Evolutionary conservation across 371 early-diverging fungal species (phyloP).

Genomic region (Mucor lusitanicus): DNA sequence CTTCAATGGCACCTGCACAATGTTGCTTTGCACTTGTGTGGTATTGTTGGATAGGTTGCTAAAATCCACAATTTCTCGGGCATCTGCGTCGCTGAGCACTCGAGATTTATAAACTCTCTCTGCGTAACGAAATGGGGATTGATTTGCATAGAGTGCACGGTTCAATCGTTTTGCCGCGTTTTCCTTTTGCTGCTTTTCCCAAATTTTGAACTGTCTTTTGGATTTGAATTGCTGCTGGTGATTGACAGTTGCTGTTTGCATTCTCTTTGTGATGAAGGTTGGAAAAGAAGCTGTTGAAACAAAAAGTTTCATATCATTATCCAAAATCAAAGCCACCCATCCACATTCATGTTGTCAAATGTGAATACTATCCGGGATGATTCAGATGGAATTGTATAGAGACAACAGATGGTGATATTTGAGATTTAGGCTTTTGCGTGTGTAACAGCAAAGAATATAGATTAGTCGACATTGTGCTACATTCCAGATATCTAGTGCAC

Average conservation of each 20-base stretch:
- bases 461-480: not conserved
- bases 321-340: not conserved
- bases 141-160: slow-evolving; percentile 27
- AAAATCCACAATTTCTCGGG: not conserved
- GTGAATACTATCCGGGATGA: not conserved
- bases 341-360: not conserved
- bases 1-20: not conserved
- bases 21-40: not conserved
- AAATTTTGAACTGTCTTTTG: slow-evolving; percentile 17
- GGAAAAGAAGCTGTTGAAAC: not conserved
- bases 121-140: slow-evolving; percentile 70
- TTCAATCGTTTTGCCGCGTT: slow-evolving; percentile 14
- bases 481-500: not conserved
- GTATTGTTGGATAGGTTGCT: not conserved
- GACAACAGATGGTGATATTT: not conserved
- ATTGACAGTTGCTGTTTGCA: not conserved
- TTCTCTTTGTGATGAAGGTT: not conserved
- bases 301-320: not conserved
- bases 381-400: not conserved
- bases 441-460: not conserved
- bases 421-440: not conserved
- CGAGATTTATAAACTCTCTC: slow-evolving; percentile 63
- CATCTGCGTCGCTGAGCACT: slow-evolving; percentile 55
- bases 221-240: not conserved
- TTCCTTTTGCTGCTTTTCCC: slow-evolving; percentile 20